Evolutionary conservation across 78 protist genomes (phyloP).

Genomic region (Salpingoeca rosetta): DNA sequence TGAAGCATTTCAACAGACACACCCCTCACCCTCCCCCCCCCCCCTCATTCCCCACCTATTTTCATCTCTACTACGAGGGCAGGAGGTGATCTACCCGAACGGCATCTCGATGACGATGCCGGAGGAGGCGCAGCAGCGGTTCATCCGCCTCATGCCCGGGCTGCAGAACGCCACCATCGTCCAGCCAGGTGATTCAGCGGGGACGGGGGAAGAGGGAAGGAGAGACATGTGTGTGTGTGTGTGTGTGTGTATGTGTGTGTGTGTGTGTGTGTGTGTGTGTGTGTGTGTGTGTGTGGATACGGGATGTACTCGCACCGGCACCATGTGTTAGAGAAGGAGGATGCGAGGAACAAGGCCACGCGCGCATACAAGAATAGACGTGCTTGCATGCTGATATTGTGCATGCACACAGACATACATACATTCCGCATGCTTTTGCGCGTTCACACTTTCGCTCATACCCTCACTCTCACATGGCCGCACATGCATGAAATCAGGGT

Average conservation of each 20-base stretch:
- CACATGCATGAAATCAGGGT: conserved; percentile 85
- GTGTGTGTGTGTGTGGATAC: no score
- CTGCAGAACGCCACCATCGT: conserved; percentile 14
- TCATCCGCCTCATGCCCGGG: conserved; percentile 23
- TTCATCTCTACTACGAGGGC: neutral
- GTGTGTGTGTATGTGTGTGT: neutral
- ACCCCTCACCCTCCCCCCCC: neutral
- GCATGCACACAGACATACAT: neutral
- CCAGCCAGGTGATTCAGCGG: no score
- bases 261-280: no score
- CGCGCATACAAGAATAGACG: no score
- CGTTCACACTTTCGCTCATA: conserved; percentile 53
- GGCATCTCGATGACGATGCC: conserved; percentile 83
- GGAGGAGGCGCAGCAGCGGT: conserved; percentile 53
- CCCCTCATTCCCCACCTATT: neutral
- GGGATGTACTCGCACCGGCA: no score
- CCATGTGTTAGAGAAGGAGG: no score
- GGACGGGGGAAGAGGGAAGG: neutral
- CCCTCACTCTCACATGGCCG: no score
- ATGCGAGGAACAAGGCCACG: no score
- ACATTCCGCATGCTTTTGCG: neutral
- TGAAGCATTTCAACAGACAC: no score
- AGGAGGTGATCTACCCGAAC: conserved; percentile 76
- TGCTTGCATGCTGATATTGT: no score
- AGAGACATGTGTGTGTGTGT: neutral